phyloP scores from a whole-genome alignment of 352 stramenopile species.

The Phytophthora ramorum region DNA sequence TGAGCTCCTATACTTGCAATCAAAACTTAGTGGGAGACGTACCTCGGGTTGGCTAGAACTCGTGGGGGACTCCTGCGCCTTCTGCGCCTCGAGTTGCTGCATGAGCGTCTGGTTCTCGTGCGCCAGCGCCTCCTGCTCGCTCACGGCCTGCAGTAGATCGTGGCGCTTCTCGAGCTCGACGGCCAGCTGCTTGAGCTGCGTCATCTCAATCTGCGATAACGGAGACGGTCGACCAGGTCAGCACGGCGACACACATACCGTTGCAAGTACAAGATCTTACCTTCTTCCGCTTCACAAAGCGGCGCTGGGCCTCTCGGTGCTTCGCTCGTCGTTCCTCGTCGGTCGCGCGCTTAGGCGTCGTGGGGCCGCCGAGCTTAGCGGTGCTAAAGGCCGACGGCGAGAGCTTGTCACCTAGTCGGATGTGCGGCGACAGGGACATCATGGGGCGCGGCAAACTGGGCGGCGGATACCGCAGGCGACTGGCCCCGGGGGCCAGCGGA shows the following conservation, averaged over 20 bases:
- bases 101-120: slow-evolving; percentile 33
- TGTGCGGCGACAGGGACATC: slow-evolving; percentile 29
- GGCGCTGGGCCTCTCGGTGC: slow-evolving; percentile 55
- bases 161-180: slow-evolving; percentile 41
- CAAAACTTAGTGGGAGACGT: slow-evolving; percentile 7
- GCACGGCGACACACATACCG: not conserved
- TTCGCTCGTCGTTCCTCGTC: slow-evolving; percentile 64
- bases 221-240: slow-evolving; percentile 1
- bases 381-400: slow-evolving; percentile 13
- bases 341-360: slow-evolving; percentile 32
- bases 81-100: slow-evolving; percentile 32
- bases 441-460: slow-evolving; percentile 31
- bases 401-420: slow-evolving; percentile 21
- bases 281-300: slow-evolving; percentile 66
- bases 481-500: not conserved
- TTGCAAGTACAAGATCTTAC: slow-evolving; percentile 14
- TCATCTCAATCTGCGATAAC: slow-evolving; percentile 38
- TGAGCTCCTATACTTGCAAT: slow-evolving; percentile 11
- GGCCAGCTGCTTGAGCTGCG: slow-evolving; percentile 44
- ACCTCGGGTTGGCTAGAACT: slow-evolving; percentile 13
- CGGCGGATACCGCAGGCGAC: slow-evolving; percentile 25
- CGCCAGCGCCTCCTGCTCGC: slow-evolving; percentile 27
- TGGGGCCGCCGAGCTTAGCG: slow-evolving; percentile 6
- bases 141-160: slow-evolving; percentile 35
- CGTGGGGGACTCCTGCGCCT: slow-evolving; percentile 11